These are phyloP conservation scores for Ceratobasidium sp. DNA, from an alignment of 1,284 basidiomycete species.

Conservation along the genomic window DNA sequence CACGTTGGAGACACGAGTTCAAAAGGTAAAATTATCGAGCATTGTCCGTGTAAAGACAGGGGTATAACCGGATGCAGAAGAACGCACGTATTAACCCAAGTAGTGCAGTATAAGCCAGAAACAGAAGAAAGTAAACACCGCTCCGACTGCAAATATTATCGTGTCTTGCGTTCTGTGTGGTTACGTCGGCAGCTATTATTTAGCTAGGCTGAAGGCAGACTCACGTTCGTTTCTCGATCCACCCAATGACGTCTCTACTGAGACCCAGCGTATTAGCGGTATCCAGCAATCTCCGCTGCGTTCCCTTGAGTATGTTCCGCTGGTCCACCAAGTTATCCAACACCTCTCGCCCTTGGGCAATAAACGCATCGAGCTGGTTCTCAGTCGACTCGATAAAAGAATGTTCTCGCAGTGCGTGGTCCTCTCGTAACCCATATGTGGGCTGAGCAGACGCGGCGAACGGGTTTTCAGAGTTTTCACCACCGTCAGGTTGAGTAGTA, in stretches of 20 bases:
- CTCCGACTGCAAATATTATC: slow-evolving; percentile 88
- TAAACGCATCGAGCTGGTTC: slow-evolving; percentile 83
- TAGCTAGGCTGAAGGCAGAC: slow-evolving; percentile 51
- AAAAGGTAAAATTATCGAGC: slow-evolving; percentile 20
- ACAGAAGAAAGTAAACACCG: slow-evolving; percentile 86
- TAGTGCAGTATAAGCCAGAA: slow-evolving; percentile 93
- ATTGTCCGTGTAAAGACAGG: slow-evolving; percentile 35
- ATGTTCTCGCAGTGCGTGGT: slow-evolving; percentile 85
- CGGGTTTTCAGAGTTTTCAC: slow-evolving; percentile 68
- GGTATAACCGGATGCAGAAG: slow-evolving; percentile 18
- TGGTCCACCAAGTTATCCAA: slow-evolving; percentile 92
- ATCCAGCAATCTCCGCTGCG: slow-evolving; percentile 81
- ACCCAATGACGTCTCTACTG: slow-evolving; percentile 91
- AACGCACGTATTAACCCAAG: slow-evolving; percentile 66
- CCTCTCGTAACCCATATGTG: slow-evolving; percentile 69
- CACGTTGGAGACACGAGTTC: slow-evolving; percentile 19
- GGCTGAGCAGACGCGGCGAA: slow-evolving; percentile 58
- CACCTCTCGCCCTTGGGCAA: slow-evolving; percentile 89
- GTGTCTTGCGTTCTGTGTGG: slow-evolving; percentile 84
- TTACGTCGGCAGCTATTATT: slow-evolving; percentile 10
- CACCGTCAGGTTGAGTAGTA: slow-evolving; percentile 55
- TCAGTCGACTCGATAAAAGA: slow-evolving; percentile 86
- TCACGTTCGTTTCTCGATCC: slow-evolving; percentile 92
- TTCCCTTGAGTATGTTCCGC: slow-evolving; percentile 90
- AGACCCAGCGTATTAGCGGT: slow-evolving; percentile 93